Base-by-base conservation (phyloP, 345 rosid species). In the Eutrema yunnanense region DNA sequence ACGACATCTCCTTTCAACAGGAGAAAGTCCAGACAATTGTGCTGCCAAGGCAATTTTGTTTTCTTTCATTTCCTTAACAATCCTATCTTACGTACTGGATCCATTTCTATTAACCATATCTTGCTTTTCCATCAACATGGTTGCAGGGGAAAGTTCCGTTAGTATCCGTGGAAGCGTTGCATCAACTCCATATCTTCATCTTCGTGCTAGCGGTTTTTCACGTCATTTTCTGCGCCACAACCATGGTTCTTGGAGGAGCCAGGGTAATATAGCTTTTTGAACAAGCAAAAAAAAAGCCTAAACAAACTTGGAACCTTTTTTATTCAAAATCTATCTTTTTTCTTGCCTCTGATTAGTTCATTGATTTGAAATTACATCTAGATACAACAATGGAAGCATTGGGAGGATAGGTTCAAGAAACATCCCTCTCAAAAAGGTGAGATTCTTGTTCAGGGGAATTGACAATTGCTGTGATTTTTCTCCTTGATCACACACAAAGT, bases 201-300 rank as follows among this genome's bases (percentile, higher is more conserved):
- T 93, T 93, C 68, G 97, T 88, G 9, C 41, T 93, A 78, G 98
- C 98, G 14, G 81, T 93, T 51, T 84, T 89, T 52, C 98, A 93
- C 40, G 92, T 83, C 37, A 70, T 87, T 73, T 93, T 89, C 80
- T 93, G 98, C 38, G 92, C 67, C 52, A 64, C 81, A 27, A 93
- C 96, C 5, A 86, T 89, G 91, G 72, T 87, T 80, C 94, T 93
- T 49, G 96, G 91, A 63, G 86, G 88, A 48, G 83, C 84, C 42
- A 84, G 86, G 90, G 98, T 93, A 84, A 73, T 66, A 3, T 19
- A 49, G n/a, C 38, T 22, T 30, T 49, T 22, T 16, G 9, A 5
- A 8, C 57, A 63, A 44, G 32, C 14, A 1, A 14, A 56, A 13
- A 6, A 14, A 46, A 42, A 13, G 26, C 13, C 32, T 32, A 27